A percentile compares a stretch with the other conserved stretches of the same genome.
These are phyloP conservation scores for Linum lewisii DNA, from an alignment of 345 rosid species.

Conservation along the genomic window DNA sequence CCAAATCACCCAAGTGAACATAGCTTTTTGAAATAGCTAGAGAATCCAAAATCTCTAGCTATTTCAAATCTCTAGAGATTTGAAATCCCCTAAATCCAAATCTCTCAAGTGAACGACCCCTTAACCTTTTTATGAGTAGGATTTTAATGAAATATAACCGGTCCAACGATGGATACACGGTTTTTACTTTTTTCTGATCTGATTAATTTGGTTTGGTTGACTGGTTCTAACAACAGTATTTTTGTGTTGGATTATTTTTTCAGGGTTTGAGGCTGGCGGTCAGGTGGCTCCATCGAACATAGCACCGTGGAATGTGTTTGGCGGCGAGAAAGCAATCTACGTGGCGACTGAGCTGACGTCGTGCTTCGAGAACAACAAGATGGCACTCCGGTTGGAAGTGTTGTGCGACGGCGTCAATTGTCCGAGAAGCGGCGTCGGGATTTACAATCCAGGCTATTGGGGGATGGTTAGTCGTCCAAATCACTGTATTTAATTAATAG, in stretches of 20 bases:
- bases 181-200: too few species aligned
- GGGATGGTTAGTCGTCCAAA: background rate
- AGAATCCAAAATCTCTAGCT: too few species aligned
- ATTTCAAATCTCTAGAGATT: too few species aligned
- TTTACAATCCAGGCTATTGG: slow-evolving; percentile 2
- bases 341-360: background rate
- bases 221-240: background rate
- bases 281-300: background rate
- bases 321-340: background rate
- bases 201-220: too few species aligned
- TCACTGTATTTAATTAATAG: background rate
- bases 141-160: too few species aligned
- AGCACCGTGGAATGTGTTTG: background rate
- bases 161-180: too few species aligned
- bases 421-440: background rate
- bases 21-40: too few species aligned
- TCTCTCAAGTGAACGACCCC: too few species aligned
- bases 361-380: background rate
- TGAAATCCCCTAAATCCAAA: too few species aligned
- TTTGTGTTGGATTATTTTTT: background rate
- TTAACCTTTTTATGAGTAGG: too few species aligned
- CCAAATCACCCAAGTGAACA: too few species aligned
- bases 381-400: background rate
- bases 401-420: background rate
- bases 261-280: slow-evolving; percentile 4